Evolutionary conservation across 192 early-diverging fungal species (phyloP), one percentile per base, ranked within the genome.

Genomic region (Podila horticola): DNA sequence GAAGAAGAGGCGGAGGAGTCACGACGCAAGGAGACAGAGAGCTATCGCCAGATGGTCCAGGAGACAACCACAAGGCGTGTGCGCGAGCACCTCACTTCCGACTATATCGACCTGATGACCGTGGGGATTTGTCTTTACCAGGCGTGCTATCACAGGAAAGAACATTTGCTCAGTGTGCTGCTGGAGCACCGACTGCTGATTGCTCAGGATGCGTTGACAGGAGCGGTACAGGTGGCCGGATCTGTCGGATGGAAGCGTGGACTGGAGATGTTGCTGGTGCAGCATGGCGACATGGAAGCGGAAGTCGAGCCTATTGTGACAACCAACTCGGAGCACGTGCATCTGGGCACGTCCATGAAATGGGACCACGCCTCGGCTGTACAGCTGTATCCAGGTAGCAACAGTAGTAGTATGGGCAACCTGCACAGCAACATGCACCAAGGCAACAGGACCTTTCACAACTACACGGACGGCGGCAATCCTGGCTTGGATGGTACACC

Each of bases 91-190:
- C 67, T 81, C 1, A n/a, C 30, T 0, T 81, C 77, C 5, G 66
- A 81, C 22, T 73, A 73, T 13, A 66, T 81, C 9, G 77, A 81
- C 20, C 34, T 81, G 19, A 69, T 81, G 71, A 81, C 77, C 0
- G 71, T 81, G 2, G 77, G 77, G 50, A 73, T 81, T 13, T 81
- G 77, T 41, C 67, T 81, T 0, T 64, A 81, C 13, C 77, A 81
- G 34, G 67, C 71, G 11, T 81, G 77, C 48, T 81, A 65, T 49
- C 77, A 81, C n/a, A 12, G 26, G 28, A 81, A 81, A 24, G 77
- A 73, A 52, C 5, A 33, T 0, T 28, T 81, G 15, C 45, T 81
- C 5, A 26, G 7, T 20, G 67, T 73, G 9, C 11, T 81, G 0
- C 64, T 81, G 29, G 71, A 81, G 15, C 67, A 81, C 41, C 71